phyloP scores from a whole-genome alignment of 1,284 basidiomycete genomes.

The Xerocomus nothofagi region DNA sequence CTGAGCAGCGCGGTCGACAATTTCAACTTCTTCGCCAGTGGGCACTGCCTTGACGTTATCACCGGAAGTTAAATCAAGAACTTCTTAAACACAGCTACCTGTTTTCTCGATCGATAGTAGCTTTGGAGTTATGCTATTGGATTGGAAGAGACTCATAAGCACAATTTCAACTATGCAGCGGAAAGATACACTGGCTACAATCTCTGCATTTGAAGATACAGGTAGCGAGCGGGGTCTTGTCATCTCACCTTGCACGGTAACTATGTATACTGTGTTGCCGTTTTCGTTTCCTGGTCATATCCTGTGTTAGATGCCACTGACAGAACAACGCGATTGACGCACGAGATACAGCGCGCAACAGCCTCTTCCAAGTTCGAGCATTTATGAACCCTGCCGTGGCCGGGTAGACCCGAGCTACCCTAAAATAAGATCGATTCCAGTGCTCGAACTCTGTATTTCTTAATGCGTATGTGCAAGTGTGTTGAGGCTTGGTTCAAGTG shows the following conservation, averaged over 20 bases:
- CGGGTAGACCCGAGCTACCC: neutral
- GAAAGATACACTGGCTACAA: conserved; percentile 17
- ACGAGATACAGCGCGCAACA: conserved; percentile 38
- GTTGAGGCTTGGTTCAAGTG: conserved; percentile 21
- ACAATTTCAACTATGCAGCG: neutral
- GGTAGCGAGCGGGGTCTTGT: conserved; percentile 20
- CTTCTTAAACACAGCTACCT: conserved; percentile 5
- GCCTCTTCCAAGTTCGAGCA: conserved; percentile 41
- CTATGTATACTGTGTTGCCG: neutral
- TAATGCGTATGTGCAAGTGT: conserved; percentile 23
- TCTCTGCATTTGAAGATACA: conserved; percentile 35
- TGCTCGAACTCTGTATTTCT: conserved; percentile 18
- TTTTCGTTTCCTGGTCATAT: conserved; percentile 23
- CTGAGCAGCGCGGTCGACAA: conserved; percentile 2
- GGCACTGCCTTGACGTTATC: conserved; percentile 12
- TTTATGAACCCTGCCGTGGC: conserved; percentile 36
- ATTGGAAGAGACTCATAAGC: conserved; percentile 29
- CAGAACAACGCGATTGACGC: conserved; percentile 9
- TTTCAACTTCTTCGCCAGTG: conserved; percentile 5
- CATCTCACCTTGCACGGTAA: conserved; percentile 8
- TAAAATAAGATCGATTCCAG: neutral
- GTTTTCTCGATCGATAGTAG: conserved; percentile 5
- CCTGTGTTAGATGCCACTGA: neutral
- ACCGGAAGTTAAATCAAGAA: conserved; percentile 26
- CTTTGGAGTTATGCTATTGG: conserved; percentile 30